These are phyloP conservation scores for Penicillium sp. DNA, from an alignment of 2,329 filamentous ascomycete genomes.

Conservation along the genomic window DNA sequence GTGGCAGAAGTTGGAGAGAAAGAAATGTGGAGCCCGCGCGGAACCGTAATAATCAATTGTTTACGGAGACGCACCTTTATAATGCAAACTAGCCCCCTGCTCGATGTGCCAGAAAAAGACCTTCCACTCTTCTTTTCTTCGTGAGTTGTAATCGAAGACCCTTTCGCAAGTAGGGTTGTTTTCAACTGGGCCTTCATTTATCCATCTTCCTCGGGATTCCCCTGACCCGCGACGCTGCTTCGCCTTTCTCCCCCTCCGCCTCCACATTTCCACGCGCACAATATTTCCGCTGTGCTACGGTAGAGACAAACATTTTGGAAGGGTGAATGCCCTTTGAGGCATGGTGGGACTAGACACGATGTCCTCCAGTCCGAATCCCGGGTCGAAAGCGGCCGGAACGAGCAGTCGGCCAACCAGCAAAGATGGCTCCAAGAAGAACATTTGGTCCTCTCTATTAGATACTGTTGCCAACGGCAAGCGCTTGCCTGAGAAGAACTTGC, in stretches of 20 bases:
- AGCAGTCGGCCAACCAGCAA: constrained; percentile 52
- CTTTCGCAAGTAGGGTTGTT: not conserved
- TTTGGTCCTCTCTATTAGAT: constrained; percentile 93
- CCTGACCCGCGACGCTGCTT: constrained; percentile 28
- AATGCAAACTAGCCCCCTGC: constrained; percentile 12
- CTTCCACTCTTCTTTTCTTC: not conserved
- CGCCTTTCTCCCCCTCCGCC: constrained; percentile 7
- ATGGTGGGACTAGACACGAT: constrained; percentile 38
- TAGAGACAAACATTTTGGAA: constrained; percentile 23
- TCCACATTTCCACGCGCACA: constrained; percentile 12
- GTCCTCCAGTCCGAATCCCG: constrained; percentile 38
- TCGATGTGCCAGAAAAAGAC: constrained; percentile 7
- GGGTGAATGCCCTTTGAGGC: constrained; percentile 32
- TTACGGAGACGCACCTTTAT: constrained; percentile 15
- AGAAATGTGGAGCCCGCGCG: constrained; percentile 21
- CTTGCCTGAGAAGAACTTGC: constrained; percentile 84
- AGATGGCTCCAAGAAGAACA: constrained; percentile 71
- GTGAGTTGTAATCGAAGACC: not conserved
- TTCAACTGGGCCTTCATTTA: not conserved
- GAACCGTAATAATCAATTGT: constrained; percentile 27
- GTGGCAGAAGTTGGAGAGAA: constrained; percentile 9
- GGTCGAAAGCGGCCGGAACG: constrained; percentile 28
- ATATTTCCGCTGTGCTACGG: constrained; percentile 1
- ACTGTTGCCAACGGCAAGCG: constrained; percentile 85
- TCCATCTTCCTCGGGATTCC: constrained; percentile 22